Conservation (phyloP, 176 grass and related monocot species). For the Juncus effusus region DNA sequence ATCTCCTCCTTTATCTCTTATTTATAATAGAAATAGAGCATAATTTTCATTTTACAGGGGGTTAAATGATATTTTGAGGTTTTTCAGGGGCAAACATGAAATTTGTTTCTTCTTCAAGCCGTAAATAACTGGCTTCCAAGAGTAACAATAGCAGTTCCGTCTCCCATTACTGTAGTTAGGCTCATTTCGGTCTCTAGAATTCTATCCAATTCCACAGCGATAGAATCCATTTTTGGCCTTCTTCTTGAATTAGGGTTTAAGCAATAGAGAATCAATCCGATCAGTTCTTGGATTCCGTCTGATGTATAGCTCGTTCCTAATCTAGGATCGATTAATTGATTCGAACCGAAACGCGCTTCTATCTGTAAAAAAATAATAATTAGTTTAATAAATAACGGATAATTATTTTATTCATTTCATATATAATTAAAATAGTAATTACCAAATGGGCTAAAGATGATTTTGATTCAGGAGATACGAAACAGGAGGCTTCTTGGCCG, state of each 20-base stretch:
- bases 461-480: conserved; percentile 38
- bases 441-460: conserved; percentile 50
- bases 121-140: conserved; percentile 94
- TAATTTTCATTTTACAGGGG: conserved; percentile 3
- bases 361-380: conserved; percentile 33
- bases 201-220: conserved; percentile 63
- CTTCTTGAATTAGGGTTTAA: conserved; percentile 47
- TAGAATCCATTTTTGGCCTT: conserved; percentile 60
- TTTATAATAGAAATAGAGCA: neutral
- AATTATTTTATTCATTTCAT: neutral
- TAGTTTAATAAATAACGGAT: neutral
- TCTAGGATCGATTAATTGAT: conserved; percentile 52
- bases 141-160: conserved; percentile 87
- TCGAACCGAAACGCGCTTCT: conserved; percentile 41
- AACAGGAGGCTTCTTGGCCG: conserved; percentile 38
- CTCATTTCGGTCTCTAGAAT: conserved; percentile 92
- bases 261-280: conserved; percentile 52
- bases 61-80: conserved; percentile 3
- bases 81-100: conserved; percentile 8
- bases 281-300: conserved; percentile 75
- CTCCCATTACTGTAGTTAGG: conserved; percentile 87
- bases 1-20: neutral
- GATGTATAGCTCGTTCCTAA: conserved; percentile 70
- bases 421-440: conserved; percentile 29
- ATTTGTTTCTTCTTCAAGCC: conserved; percentile 41